Conservation (phyloP, 73 alveolate species). For the Durusdinium trenchii region DNA sequence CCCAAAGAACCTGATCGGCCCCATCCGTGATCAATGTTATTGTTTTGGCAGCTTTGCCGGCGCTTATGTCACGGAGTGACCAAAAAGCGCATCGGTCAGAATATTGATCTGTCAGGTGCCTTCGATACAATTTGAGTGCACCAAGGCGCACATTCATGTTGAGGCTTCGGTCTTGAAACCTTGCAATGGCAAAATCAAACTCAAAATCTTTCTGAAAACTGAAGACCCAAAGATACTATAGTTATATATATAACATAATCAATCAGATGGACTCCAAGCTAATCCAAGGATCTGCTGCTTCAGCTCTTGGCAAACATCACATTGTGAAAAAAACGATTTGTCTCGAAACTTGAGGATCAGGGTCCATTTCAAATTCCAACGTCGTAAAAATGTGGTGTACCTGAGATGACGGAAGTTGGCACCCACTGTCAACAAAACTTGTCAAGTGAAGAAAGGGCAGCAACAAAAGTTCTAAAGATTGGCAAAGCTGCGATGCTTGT, state of each 20-base stretch:
- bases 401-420: background rate
- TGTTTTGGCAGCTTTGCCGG: background rate
- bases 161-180: slow-evolving; percentile 19
- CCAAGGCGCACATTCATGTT: slow-evolving; percentile 6
- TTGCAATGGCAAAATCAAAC: background rate
- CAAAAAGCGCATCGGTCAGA: slow-evolving; percentile 32
- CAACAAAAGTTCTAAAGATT: background rate
- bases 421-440: no score
- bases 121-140: slow-evolving; percentile 1
- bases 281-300: background rate
- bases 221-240: background rate
- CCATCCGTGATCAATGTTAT: background rate
- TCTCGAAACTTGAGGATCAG: slow-evolving; percentile 28
- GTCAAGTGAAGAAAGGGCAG: background rate
- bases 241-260: background rate
- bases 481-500: background rate
- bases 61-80: background rate
- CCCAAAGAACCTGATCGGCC: background rate
- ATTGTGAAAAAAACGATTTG: slow-evolving; percentile 1
- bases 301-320: slow-evolving; percentile 44
- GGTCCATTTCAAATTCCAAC: slow-evolving; percentile 23
- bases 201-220: background rate
- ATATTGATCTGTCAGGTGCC: background rate
- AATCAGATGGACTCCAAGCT: background rate
- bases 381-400: slow-evolving; percentile 28